Evolutionary conservation across 495 filamentous ascomycete genomes (phyloP).

Genomic region (Neurospora sp.): DNA sequence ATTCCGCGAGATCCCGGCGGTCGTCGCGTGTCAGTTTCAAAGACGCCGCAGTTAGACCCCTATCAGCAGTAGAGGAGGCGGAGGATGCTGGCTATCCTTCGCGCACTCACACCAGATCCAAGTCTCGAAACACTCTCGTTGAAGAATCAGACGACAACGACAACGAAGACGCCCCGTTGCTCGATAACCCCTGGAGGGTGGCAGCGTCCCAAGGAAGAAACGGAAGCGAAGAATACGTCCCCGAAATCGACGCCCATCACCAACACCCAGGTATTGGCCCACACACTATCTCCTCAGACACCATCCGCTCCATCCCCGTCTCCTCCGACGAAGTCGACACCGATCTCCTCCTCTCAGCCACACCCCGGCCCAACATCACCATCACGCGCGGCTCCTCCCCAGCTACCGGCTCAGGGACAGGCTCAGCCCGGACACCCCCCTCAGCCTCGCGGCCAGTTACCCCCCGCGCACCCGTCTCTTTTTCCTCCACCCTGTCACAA

Average conservation of each 20-base stretch:
- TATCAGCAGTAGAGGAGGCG: conserved; percentile 8
- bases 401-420: neutral
- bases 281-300: conserved; percentile 29
- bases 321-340: conserved; percentile 15
- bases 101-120: conserved; percentile 3
- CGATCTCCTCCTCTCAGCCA: conserved; percentile 10
- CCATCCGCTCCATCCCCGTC: conserved; percentile 20
- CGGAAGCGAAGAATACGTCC: neutral
- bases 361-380: conserved; percentile 7
- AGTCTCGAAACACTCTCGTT: conserved; percentile 5
- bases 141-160: conserved; percentile 7
- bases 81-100: conserved; percentile 11
- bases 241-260: neutral
- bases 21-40: conserved; percentile 32
- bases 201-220: conserved; percentile 2
- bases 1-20: conserved; percentile 21
- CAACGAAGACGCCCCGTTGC: conserved; percentile 18
- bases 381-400: neutral
- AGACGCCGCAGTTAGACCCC: conserved; percentile 14
- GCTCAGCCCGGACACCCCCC: neutral
- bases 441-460: conserved; percentile 18
- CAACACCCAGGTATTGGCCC: conserved; percentile 19
- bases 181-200: conserved; percentile 26
- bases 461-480: conserved; percentile 12
- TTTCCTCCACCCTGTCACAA: neutral